Conservation (phyloP, 192 early-diverging fungal genomes). For the Chytriomyces hyalinus region DNA sequence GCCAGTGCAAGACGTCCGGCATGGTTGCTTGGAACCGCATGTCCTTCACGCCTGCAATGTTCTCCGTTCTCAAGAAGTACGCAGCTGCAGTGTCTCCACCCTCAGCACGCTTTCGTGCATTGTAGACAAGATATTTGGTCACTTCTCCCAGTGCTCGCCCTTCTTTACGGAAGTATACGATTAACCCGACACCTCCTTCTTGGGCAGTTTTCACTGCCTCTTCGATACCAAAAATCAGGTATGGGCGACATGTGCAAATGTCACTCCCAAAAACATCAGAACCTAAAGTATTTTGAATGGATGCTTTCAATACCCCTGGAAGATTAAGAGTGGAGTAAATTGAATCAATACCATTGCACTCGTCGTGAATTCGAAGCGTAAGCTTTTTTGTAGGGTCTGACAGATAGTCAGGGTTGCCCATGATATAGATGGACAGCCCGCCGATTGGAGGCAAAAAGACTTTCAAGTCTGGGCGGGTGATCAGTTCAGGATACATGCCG, state of each 20-base stretch:
- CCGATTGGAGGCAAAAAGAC: slow-evolving; percentile 94
- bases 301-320: slow-evolving; percentile 35
- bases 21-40: slow-evolving; percentile 97
- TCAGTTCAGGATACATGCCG: slow-evolving; percentile 95
- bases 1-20: slow-evolving; percentile 96
- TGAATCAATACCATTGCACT: slow-evolving; percentile 92
- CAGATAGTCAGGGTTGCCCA: slow-evolving; percentile 82
- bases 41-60: slow-evolving; percentile 90
- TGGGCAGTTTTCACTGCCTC: slow-evolving; percentile 88
- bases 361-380: slow-evolving; percentile 90
- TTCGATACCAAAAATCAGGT: slow-evolving; percentile 80
- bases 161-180: slow-evolving; percentile 97
- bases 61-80: slow-evolving; percentile 87
- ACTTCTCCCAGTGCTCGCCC: slow-evolving; percentile 93
- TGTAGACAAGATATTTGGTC: slow-evolving; percentile 95
- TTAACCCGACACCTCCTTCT: slow-evolving; percentile 89
- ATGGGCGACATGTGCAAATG: slow-evolving; percentile 58
- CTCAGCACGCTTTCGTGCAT: slow-evolving; percentile 78
- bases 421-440: slow-evolving; percentile 90
- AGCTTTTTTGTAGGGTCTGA: slow-evolving; percentile 82
- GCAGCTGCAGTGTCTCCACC: slow-evolving; percentile 87
- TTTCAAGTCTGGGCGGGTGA: slow-evolving; percentile 90
- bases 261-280: slow-evolving; percentile 55
- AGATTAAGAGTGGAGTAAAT: slow-evolving; percentile 32
- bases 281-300: not conserved